A percentile compares a stretch with the other conserved stretches of the same genome.
Conservation (phyloP, 345 rosid species). For the Ceriops tagal region DNA sequence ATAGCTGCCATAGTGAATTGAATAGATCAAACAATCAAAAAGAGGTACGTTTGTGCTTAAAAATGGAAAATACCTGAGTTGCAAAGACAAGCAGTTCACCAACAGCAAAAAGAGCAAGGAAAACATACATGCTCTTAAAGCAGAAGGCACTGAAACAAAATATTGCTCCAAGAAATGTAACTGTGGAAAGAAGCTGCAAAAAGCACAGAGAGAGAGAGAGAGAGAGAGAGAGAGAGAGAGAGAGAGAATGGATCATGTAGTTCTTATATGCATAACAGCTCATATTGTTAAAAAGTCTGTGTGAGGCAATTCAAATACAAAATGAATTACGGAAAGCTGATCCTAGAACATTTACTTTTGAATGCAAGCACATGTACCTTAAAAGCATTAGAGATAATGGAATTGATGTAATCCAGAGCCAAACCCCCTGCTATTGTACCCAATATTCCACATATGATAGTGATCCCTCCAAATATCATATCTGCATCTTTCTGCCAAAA, state of each 20-base stretch:
- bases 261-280: no score
- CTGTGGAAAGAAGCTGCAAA: slow-evolving; percentile 71
- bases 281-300: no score
- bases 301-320: no score
- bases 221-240: not conserved
- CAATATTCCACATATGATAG: slow-evolving; percentile 71
- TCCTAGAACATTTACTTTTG: not conserved
- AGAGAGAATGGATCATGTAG: not conserved
- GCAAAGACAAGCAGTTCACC: slow-evolving; percentile 91
- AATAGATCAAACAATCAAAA: slow-evolving; percentile 2
- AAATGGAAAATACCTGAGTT: slow-evolving; percentile 56
- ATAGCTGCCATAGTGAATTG: not conserved
- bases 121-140: slow-evolving; percentile 75
- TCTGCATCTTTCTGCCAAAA: slow-evolving; percentile 72
- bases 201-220: not conserved
- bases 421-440: slow-evolving; percentile 86
- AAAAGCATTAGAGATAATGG: slow-evolving; percentile 87
- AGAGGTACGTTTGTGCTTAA: not conserved
- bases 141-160: slow-evolving; percentile 87
- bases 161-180: slow-evolving; percentile 68
- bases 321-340: no score
- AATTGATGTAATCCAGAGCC: slow-evolving; percentile 57
- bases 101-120: slow-evolving; percentile 69
- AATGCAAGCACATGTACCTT: slow-evolving; percentile 47
- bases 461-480: slow-evolving; percentile 84